Percentiles rank a stretch among this genome's conserved stretches.
phyloP scores from a whole-genome alignment of 1,139 yeast species.

The Scheffersomyces stambukii region DNA sequence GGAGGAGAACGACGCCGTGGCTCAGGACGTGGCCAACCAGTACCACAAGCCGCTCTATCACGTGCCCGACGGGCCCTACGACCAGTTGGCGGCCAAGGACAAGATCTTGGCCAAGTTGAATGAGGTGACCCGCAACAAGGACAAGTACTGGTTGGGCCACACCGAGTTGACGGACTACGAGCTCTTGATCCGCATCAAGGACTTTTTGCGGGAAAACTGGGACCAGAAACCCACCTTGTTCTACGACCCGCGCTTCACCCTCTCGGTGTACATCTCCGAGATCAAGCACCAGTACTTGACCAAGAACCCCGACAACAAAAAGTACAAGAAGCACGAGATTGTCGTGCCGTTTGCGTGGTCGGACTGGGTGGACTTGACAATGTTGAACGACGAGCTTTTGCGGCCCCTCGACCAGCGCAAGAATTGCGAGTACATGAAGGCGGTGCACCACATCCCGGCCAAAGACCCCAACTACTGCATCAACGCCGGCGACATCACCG shows the following conservation, averaged over 20 bases:
- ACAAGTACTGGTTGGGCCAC: slow-evolving; percentile 25
- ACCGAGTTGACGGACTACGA: slow-evolving; percentile 21
- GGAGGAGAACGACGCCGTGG: slow-evolving; percentile 2
- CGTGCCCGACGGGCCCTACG: slow-evolving; percentile 16
- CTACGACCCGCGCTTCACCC: slow-evolving; percentile 22
- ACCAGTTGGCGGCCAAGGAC: slow-evolving; percentile 13
- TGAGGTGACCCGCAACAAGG: slow-evolving; percentile 15
- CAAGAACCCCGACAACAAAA: slow-evolving; percentile 12
- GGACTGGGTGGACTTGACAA: slow-evolving; percentile 23
- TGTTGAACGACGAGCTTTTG: slow-evolving; percentile 37
- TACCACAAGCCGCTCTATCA: slow-evolving; percentile 12
- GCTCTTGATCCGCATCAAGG: slow-evolving; percentile 16
- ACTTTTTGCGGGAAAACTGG: slow-evolving; percentile 15
- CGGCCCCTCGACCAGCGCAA: slow-evolving; percentile 33
- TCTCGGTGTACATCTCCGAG: slow-evolving; percentile 17
- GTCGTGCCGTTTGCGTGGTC: slow-evolving; percentile 33
- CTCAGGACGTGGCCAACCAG: slow-evolving; percentile 13
- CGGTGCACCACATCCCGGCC: slow-evolving; percentile 18
- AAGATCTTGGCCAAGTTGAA: slow-evolving; percentile 19
- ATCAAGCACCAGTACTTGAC: slow-evolving; percentile 11
- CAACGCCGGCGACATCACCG: slow-evolving; percentile 19
- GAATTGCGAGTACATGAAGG: slow-evolving; percentile 23
- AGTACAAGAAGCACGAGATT: slow-evolving; percentile 11
- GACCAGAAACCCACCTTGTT: slow-evolving; percentile 13
- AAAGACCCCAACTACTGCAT: slow-evolving; percentile 20